A percentile compares a stretch with the other conserved stretches of the same genome.
phyloP scores from a whole-genome alignment of 805 yeast species.

The Pichia paraexigua region DNA sequence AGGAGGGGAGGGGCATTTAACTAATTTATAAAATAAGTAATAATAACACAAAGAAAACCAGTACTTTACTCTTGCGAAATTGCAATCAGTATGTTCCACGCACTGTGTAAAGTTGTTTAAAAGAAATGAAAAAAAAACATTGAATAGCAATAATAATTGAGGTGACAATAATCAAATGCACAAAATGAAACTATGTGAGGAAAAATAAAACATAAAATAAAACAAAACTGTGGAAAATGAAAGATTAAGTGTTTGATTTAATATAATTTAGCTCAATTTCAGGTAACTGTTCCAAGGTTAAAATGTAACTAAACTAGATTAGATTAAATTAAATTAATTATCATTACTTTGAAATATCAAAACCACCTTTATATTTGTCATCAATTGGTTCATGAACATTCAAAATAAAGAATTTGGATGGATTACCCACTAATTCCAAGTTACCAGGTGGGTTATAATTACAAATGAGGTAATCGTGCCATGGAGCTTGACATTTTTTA shows the following conservation, averaged over 20 bases:
- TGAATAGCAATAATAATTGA: too few relatives aligned
- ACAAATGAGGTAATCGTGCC: constrained; percentile 58
- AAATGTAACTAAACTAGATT: neutral
- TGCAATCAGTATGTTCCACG: neutral
- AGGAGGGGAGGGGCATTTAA: neutral
- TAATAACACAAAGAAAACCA: neutral
- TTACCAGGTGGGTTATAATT: constrained; percentile 74
- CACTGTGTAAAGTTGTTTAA: neutral
- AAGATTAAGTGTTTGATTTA: neutral
- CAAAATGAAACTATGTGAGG: neutral
- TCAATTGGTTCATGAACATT: neutral
- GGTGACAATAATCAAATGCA: neutral
- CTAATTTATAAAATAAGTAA: neutral
- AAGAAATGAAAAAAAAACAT: neutral
- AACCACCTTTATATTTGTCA: neutral
- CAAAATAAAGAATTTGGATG: constrained; percentile 3
- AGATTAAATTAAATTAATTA: neutral
- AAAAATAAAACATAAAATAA: neutral
- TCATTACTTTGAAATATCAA: neutral
- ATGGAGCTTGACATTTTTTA: constrained; percentile 43
- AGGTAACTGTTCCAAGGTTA: neutral
- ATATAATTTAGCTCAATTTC: neutral
- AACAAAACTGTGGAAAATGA: neutral
- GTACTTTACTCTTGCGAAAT: neutral
- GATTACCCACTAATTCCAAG: constrained; percentile 36